phyloP scores from a whole-genome alignment of 2,329 filamentous ascomycete genomes.

The Diaporthe citri region DNA sequence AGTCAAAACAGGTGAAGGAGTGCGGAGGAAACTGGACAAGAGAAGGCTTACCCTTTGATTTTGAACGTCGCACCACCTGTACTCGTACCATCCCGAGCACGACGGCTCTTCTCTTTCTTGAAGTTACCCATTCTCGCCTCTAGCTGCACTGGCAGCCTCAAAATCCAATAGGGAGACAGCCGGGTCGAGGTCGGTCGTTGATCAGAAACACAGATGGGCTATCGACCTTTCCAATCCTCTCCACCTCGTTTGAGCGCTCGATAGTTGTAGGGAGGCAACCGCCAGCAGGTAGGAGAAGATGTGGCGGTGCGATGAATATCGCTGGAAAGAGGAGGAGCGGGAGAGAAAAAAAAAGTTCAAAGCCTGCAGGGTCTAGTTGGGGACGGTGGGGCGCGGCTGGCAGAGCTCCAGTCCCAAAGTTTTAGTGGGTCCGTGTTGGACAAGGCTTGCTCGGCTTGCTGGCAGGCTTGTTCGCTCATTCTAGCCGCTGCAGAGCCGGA shows the following conservation, averaged over 20 bases:
- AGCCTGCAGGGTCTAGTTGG: constrained; percentile 36
- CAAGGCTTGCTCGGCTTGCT: background rate
- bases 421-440: constrained; percentile 5
- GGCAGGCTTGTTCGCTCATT: background rate
- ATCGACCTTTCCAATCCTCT: background rate
- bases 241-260: background rate
- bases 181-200: background rate
- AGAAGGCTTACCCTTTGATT: constrained; percentile 71
- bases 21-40: background rate
- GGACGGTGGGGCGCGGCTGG: constrained; percentile 31
- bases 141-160: background rate
- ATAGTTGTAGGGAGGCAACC: constrained; percentile 43
- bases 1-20: background rate
- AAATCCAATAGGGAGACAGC: background rate
- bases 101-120: constrained; percentile 91
- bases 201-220: background rate
- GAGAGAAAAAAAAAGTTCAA: constrained; percentile 34
- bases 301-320: constrained; percentile 40
- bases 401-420: constrained; percentile 14
- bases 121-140: constrained; percentile 78
- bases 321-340: constrained; percentile 26
- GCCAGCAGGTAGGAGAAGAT: constrained; percentile 42
- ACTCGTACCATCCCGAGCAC: constrained; percentile 85
- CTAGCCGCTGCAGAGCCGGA: background rate
- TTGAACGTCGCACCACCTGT: constrained; percentile 83